Evolutionary conservation across 2,329 filamentous ascomycete species (phyloP).

Genomic region (Diaporthe nobilis): DNA sequence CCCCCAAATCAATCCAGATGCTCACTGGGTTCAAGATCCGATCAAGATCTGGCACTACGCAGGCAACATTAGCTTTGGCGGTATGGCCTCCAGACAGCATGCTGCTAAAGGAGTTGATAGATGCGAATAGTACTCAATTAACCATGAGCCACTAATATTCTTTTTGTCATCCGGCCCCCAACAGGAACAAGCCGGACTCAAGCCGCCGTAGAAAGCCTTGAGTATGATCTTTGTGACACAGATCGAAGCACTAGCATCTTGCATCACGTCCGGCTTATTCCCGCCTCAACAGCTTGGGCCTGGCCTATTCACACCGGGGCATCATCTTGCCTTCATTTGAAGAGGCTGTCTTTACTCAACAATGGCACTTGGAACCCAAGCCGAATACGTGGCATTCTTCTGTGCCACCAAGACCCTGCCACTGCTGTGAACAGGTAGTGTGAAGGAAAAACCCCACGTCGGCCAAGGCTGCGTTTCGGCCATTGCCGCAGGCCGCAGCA

Average conservation of each 20-base stretch:
- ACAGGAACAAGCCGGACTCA: background rate
- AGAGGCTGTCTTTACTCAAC: background rate
- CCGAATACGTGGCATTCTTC: background rate
- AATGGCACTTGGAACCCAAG: background rate
- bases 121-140: background rate
- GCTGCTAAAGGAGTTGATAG: background rate
- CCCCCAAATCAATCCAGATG: background rate
- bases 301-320: background rate
- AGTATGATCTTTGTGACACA: background rate
- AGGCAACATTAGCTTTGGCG: background rate
- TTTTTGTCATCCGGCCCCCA: background rate
- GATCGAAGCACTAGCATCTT: conserved; percentile 8
- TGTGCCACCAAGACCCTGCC: background rate
- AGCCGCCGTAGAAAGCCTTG: background rate
- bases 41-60: too few species aligned
- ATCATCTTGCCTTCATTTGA: background rate
- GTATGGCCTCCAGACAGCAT: background rate
- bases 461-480: background rate
- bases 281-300: background rate
- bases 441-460: background rate
- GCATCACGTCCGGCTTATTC: background rate
- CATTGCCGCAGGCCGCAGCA: background rate
- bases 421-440: background rate
- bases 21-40: background rate
- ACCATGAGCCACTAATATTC: background rate